Evolutionary conservation across 108 stramenopile species (phyloP), one percentile per base, ranked within the genome.

Genomic region (Parmales sp.): DNA sequence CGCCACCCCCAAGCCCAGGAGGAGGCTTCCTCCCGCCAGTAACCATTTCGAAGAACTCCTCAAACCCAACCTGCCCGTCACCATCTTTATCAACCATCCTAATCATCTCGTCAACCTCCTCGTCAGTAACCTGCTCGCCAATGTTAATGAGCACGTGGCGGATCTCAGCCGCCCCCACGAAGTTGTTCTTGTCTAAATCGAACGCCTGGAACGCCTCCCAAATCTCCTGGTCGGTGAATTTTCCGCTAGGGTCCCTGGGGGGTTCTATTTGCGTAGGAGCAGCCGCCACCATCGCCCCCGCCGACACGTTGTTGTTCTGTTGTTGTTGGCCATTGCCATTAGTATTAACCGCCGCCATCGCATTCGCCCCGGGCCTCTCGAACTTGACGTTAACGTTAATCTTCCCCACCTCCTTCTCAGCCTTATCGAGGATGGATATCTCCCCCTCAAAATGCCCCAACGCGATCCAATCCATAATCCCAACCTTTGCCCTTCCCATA

Each of bases 71-170:
- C 67, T 89, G 88, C 0, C 88, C 86, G 72, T 89, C 88, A 13
- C 86, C 86, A 65, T 86, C 86, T 37, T 75, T 71, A 66, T 89
- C 88, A 8, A 84, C 82, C 84, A 89, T 86, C 28, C 86, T 76
- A 64, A 89, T 89, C 88, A 89, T 86, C 76, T 89, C 88, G 66
- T 86, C 88, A 26, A 89, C 80, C 80, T 89, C 88, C 72, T 86
- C 88, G 68, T 89, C 88, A 1, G 83, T 84, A 22, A 79, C 84
- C 46, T 81, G 76, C 82, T 89, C 88, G 13, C 88, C 86, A 51
- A 89, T 89, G 63, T 83, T 89, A 9, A 85, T 69, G 34, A 89
- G 75, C 26, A 89, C 82, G 68, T 89, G 88, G 38, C 84, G 69
- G 51, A 89, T 85, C 64, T 89, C 88, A 19, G 85, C 85, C 0